Conservation (phyloP, 768 basidiomycete genomes). For the Collybia sordida region DNA sequence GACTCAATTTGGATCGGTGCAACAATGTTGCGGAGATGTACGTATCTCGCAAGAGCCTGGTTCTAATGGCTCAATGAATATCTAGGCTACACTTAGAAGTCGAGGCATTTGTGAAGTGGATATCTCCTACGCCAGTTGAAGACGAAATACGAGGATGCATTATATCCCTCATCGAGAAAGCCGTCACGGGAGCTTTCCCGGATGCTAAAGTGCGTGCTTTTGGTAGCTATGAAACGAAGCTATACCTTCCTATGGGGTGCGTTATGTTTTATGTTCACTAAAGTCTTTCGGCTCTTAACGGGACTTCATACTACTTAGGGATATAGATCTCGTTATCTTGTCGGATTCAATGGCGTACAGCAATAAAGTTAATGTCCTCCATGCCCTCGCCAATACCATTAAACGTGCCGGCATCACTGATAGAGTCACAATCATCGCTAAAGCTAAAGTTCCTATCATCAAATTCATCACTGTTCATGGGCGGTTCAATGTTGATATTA, state of each 20-base stretch:
- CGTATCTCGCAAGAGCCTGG: slow-evolving; percentile 25
- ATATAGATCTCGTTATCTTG: slow-evolving; percentile 93
- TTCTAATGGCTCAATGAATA: slow-evolving; percentile 2
- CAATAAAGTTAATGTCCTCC: slow-evolving; percentile 68
- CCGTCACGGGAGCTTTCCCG: slow-evolving; percentile 64
- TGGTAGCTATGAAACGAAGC: slow-evolving; percentile 89
- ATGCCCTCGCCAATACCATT: slow-evolving; percentile 75
- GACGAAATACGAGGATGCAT: slow-evolving; percentile 80
- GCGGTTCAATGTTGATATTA: slow-evolving; percentile 88
- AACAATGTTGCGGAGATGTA: slow-evolving; percentile 84
- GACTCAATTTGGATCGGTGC: slow-evolving; percentile 73
- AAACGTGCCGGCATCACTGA: slow-evolving; percentile 71
- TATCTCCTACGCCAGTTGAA: slow-evolving; percentile 83
- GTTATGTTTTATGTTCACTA: slow-evolving; percentile 23
- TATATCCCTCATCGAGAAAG: slow-evolving; percentile 66
- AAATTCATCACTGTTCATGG: slow-evolving; percentile 88
- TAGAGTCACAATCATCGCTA: slow-evolving; percentile 84
- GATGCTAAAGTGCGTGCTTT: slow-evolving; percentile 86
- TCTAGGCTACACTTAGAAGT: slow-evolving; percentile 85
- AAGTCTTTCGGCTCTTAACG: no score
- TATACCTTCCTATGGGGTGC: slow-evolving; percentile 92
- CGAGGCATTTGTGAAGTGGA: slow-evolving; percentile 79
- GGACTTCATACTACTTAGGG: slow-evolving; percentile 46
- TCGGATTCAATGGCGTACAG: slow-evolving; percentile 72
- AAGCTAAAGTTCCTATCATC: slow-evolving; percentile 94